Evolutionary conservation across 345 rosid genomes (phyloP).

Genomic region (Gossypium ekmanianum): DNA sequence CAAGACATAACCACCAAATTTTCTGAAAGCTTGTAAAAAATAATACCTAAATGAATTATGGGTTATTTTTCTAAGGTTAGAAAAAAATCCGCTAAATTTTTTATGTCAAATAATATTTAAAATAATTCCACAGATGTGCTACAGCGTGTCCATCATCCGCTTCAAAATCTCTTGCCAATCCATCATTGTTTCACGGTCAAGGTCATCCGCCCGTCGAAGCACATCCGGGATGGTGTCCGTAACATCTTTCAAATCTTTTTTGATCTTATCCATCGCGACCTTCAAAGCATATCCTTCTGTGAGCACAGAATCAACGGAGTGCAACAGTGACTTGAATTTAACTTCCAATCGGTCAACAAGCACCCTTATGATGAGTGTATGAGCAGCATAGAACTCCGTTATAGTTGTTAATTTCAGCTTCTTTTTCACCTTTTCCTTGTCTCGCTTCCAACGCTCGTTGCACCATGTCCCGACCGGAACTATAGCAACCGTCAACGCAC

Average conservation of each 20-base stretch:
- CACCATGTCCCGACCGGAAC: slow-evolving; percentile 86
- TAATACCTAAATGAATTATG: no score
- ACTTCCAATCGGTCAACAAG: slow-evolving; percentile 7
- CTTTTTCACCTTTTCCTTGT: slow-evolving; percentile 49
- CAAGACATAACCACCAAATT: no score
- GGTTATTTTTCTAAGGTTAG: no score
- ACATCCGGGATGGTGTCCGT: slow-evolving; percentile 54
- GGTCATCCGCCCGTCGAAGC: slow-evolving; percentile 50
- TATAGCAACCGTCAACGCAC: slow-evolving; percentile 69
- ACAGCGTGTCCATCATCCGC: no score
- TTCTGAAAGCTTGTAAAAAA: no score
- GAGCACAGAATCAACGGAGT: slow-evolving; percentile 46
- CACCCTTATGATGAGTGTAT: slow-evolving; percentile 27
- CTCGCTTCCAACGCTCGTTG: slow-evolving; percentile 51
- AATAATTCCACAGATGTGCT: no score
- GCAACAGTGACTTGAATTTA: slow-evolving; percentile 47
- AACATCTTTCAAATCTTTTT: slow-evolving; percentile 53
- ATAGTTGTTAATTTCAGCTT: slow-evolving; percentile 47
- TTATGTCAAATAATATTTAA: no score
- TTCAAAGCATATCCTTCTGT: not conserved
- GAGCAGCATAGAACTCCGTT: slow-evolving; percentile 39
- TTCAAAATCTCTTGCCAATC: slow-evolving; percentile 29
- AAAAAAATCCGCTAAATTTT: no score
- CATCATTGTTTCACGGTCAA: slow-evolving; percentile 52
- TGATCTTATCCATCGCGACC: no score